Base-by-base conservation (phyloP, 1,139 yeast genomes). In the Geotrichum australiense region DNA sequence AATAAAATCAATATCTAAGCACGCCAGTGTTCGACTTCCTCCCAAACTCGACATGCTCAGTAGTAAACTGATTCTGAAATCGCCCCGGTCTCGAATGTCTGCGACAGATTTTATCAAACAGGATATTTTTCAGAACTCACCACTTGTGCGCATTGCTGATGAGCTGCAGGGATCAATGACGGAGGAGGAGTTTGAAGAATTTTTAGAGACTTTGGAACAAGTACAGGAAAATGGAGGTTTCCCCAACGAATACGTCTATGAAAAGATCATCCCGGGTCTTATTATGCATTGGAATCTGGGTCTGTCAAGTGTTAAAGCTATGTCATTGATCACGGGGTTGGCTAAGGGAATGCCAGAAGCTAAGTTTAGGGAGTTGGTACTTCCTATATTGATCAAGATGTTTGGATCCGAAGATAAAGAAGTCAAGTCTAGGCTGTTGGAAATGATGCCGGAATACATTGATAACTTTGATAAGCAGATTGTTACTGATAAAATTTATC, bases 361-460 rank as follows among this genome's bases (percentile, higher is more conserved):
- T 0, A 63, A 63, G 5, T 80, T 75, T 49, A 63, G 65, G 32
- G 67, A 65, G 27, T 49, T 64, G 5, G 66, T 83, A 10, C 76
- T 80, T 47, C 93, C 94, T 1, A 65, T 80, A 0, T 69, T 86
- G 19, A 68, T 83, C 28, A 69, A 72, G 39, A 71, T 82, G 26
- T 89, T 78, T 57, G 59, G 74, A 1, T 65, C 80, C 27, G 74
- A 80, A 7, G 96, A 89, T 61, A 70, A 97, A 49, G 77, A 89
- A 2, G 69, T 86, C 4, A 68, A 97, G 48, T 70, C 86, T 53
- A 71, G 80, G 16, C 65, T 91, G 33, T 68, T 91, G 47, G 76
- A 76, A 26, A 69, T 76, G 41, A 63, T 91, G 46, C 78, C 87
- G 0, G 63, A 67, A 15, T 78, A 74, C 51, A 68, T 76, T 30